Conservation (phyloP, 176 grass and related monocot species). For the Lolium perenne region DNA sequence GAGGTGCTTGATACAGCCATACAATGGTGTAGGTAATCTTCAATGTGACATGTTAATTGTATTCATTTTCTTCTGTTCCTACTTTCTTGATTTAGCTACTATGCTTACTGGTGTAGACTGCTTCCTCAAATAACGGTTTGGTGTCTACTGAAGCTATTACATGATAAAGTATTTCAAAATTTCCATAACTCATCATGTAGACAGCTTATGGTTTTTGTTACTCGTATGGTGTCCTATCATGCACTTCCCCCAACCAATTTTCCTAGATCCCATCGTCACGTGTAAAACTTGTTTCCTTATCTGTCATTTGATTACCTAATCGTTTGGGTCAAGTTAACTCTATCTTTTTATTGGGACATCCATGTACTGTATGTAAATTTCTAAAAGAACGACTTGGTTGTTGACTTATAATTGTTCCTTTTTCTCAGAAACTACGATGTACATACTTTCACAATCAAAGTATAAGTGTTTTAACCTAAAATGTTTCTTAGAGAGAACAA, state of each 20-base stretch:
- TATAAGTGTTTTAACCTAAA: background rate
- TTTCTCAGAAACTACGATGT: background rate
- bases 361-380: background rate
- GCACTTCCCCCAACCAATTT: background rate
- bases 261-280: background rate
- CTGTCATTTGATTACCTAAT: background rate
- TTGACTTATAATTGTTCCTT: background rate
- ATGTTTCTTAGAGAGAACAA: background rate
- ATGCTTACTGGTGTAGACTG: background rate
- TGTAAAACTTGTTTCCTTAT: conserved; percentile 16
- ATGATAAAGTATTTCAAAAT: background rate
- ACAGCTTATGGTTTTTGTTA: background rate
- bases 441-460: background rate
- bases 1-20: background rate
- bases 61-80: background rate
- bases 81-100: background rate
- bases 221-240: background rate
- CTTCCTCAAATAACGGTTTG: background rate
- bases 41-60: background rate
- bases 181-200: background rate
- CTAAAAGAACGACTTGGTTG: background rate
- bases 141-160: conserved; percentile 4
- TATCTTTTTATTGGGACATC: conserved; percentile 10
- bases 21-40: conserved; percentile 4
- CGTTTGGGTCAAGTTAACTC: background rate